These are phyloP conservation scores for Hypoxylon sp. DNA, from an alignment of 2,329 filamentous ascomycete species.

Conservation along the genomic window DNA sequence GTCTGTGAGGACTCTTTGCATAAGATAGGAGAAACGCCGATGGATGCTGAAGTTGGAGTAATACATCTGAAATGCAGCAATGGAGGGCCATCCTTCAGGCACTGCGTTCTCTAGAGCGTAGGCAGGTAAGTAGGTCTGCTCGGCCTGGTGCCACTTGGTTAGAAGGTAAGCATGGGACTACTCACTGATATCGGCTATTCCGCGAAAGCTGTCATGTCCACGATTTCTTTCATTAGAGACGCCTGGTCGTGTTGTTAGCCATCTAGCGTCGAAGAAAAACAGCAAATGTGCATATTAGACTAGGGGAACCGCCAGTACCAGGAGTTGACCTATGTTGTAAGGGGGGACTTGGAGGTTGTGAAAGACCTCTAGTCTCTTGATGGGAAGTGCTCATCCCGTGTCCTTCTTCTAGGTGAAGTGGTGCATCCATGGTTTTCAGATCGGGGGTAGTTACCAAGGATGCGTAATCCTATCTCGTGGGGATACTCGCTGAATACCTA, in stretches of 20 bases:
- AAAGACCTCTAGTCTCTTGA: neutral
- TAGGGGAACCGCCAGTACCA: too few species aligned
- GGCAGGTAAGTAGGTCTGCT: neutral
- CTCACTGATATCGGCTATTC: conserved; percentile 3
- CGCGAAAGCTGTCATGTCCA: neutral
- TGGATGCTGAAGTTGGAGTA: conserved; percentile 16
- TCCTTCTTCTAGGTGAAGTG: conserved; percentile 20
- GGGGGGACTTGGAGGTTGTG: too few species aligned
- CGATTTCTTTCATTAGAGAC: neutral
- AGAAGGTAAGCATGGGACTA: neutral
- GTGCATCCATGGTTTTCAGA: conserved; percentile 2
- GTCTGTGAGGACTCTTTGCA: conserved; percentile 19
- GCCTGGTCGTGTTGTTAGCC: conserved; percentile 3
- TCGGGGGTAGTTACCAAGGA: neutral
- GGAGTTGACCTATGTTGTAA: too few species aligned
- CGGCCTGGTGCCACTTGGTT: too few species aligned
- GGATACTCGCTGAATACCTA: too few species aligned
- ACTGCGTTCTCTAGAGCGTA: neutral
- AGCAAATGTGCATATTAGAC: too few species aligned
- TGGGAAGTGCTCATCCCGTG: conserved; percentile 3
- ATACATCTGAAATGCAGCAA: conserved; percentile 12
- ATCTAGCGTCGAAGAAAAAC: too few species aligned
- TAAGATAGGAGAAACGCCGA: conserved; percentile 13
- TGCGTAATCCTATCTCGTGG: too few species aligned
- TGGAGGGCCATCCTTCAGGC: conserved; percentile 12